Conservation (phyloP, 768 basidiomycete species). For the Tricholoma terreum region DNA sequence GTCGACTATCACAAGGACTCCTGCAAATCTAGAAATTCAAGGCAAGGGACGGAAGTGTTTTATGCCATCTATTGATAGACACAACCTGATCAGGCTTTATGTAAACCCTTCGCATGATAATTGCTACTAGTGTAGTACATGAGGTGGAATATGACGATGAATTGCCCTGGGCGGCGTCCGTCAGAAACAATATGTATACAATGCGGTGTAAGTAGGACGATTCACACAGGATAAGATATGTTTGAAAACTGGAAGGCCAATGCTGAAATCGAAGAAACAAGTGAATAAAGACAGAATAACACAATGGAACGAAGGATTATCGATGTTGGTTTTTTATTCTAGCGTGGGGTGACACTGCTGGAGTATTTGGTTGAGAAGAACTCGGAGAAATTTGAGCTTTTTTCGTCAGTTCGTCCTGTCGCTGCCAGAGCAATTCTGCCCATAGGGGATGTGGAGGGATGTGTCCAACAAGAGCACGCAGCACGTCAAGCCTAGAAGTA, state of each 20-base stretch:
- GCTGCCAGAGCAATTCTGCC: slow-evolving; percentile 89
- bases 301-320: slow-evolving; percentile 4
- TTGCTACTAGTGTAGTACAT: too few relatives aligned
- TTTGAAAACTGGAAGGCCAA: neutral
- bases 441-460: slow-evolving; percentile 92
- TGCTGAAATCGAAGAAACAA: neutral
- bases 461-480: slow-evolving; percentile 79
- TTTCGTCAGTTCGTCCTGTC: slow-evolving; percentile 49
- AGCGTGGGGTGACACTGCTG: slow-evolving; percentile 17
- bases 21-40: too few relatives aligned
- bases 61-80: too few relatives aligned
- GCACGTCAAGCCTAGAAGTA: slow-evolving; percentile 71
- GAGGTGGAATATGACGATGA: too few relatives aligned
- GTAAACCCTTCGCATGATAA: too few relatives aligned
- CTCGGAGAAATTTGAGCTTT: slow-evolving; percentile 5
- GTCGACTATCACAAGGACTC: too few relatives aligned
- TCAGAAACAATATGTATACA: neutral
- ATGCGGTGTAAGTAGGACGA: neutral
- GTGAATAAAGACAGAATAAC: neutral
- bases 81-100: too few relatives aligned
- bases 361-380: slow-evolving; percentile 5
- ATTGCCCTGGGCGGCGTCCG: too few relatives aligned
- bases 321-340: slow-evolving; percentile 17
- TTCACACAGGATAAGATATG: neutral
- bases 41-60: too few relatives aligned